Conservation (phyloP, 306 rosid species). For the Vigna mungo region DNA sequence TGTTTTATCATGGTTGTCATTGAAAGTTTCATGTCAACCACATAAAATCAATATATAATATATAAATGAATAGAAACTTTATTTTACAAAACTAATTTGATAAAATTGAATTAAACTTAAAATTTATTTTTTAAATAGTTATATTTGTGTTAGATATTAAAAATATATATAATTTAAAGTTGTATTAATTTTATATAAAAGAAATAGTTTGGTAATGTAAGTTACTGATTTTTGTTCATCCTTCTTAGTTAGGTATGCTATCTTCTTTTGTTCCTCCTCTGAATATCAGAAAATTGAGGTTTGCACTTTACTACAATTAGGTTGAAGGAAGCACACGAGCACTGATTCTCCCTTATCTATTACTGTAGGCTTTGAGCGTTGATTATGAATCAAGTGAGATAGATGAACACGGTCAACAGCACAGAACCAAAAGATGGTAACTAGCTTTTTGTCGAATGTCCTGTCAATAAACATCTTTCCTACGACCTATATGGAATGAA, state of each 20-base stretch:
- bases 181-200: no score
- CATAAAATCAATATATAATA: no score
- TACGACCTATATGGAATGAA: slow-evolving; percentile 5
- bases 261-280: background rate
- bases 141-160: no score
- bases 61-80: no score
- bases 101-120: no score
- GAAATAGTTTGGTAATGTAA: background rate
- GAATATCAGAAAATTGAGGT: slow-evolving; percentile 12
- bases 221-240: background rate
- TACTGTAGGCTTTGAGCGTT: background rate
- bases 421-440: background rate
- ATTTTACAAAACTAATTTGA: no score
- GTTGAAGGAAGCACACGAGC: slow-evolving; percentile 5
- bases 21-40: no score
- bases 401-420: slow-evolving; percentile 28
- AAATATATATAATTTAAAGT: no score
- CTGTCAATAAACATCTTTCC: slow-evolving; percentile 27
- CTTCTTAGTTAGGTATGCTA: background rate
- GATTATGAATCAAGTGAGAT: slow-evolving; percentile 2
- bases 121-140: no score
- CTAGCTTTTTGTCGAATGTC: slow-evolving; percentile 35
- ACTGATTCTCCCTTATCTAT: background rate
- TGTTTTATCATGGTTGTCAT: background rate
- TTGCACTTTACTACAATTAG: background rate